Evolutionary conservation across 306 rosid species (phyloP), one percentile per base, ranked within the genome.

Genomic region (Delonix regia): DNA sequence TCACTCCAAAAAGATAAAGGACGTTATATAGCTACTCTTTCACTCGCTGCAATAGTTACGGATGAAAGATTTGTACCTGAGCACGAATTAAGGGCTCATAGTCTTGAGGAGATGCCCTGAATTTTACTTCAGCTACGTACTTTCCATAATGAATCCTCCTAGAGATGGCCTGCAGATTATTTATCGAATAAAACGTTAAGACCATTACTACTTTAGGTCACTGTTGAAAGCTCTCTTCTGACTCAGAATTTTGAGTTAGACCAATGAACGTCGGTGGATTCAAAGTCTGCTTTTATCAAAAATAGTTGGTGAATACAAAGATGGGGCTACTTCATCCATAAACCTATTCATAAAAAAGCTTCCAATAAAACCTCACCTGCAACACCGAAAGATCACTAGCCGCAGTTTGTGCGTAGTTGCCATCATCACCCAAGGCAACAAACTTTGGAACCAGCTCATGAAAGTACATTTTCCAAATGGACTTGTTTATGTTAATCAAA

Each of bases 41-140:
- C 48, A 49, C 36, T 36, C 12, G 28, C 48, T 28, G 45, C 15
- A 24, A 38, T 74, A 10, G 36, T 48, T 45, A 57, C 22, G 66
- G 64, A 57, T 74, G 64, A 74, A 78, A 81, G 47, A 72, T 34
- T 68, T 48, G 36, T 21, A 48, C 42, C 99, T 90, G 52, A 63
- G 92, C 83, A 25, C 88, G 97, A 85, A 96, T 96, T 4, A 92
- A 86, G 68, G 97, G 87, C 83, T 88, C 93, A 4, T 91, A 96
- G 21, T 88, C 93, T 19, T 86, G 80, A n/a, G 99, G 93, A 59
- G 97, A 77, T 42, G 85, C 91, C 79, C 84, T 90, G 82, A 91
- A 96, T 85, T 96, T 96, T 36, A 88, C 98, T 88, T 96, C 98
- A 9, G 99, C 99, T 24, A 96, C 99, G 47, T 82, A 96, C 82